Evolutionary conservation across 768 basidiomycete genomes (phyloP), one percentile per base, ranked within the genome.

Genomic region (Termitomyces titanicus): DNA sequence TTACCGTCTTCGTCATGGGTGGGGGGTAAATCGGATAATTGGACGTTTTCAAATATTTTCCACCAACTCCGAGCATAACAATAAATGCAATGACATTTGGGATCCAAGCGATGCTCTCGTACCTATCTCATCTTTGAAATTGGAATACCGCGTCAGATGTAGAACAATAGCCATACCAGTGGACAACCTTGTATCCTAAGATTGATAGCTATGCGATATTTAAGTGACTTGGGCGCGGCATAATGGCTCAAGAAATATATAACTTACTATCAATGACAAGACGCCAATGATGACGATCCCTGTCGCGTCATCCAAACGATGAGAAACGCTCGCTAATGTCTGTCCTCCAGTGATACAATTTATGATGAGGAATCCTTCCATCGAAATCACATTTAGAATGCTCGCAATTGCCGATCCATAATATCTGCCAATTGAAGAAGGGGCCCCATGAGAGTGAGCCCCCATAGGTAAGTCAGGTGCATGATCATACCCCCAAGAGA

Each of bases 341-440:
- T 89, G 86, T 0, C 86, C 88, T 2, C 85, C 88, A 31, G 86
- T 76, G 56, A 90, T 88, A 55, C 79, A 79, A 49, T 84, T 83
- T 49, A 88, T 70, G 38, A 86, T 81, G 51, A 85, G 74, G 66
- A 85, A 89, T 3, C 85, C 84, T 66, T 83, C 76, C 62, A 81
- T 73, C 0, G 82, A 80, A 47, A 82, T 63, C 43, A 85, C 77
- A 61, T 88, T 88, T 55, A 86, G 68, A 45, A 77, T 62, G 56
- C 80, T 81, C 15, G 77, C 77, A 20, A 82, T 55, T 2, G 78
- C 73, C 8, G 79, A 74, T 15, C 81, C 86, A 53, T 79, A 85
- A 63, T 79, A 81, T 13, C 87, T 86, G 55, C 25, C 25, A 51
- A 5, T 20, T 15, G 2, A 43, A 47, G 29, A 34, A 45, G 47